Conservation (phyloP, 345 rosid species). For the Leavenworthia alabamica region DNA sequence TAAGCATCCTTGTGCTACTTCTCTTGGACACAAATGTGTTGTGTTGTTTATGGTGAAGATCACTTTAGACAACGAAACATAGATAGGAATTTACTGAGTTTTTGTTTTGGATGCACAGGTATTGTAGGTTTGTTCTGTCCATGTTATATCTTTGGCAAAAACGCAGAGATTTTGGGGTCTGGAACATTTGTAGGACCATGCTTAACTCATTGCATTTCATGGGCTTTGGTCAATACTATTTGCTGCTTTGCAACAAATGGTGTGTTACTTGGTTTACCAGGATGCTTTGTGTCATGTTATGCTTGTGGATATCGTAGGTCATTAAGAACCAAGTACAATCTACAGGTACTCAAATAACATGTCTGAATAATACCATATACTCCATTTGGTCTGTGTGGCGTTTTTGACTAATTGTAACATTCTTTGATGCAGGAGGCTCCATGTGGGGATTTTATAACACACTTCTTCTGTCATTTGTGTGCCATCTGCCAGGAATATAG, state of each 20-base stretch:
- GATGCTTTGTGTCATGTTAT: slow-evolving; percentile 77
- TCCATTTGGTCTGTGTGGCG: not conserved
- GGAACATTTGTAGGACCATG: slow-evolving; percentile 83
- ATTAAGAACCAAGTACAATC: slow-evolving; percentile 57
- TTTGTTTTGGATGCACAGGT: slow-evolving; percentile 40
- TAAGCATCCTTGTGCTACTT: slow-evolving; percentile 2
- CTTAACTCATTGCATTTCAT: slow-evolving; percentile 60
- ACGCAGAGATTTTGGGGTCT: slow-evolving; percentile 79
- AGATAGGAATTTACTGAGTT: not conserved
- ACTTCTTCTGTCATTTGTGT: slow-evolving; percentile 84
- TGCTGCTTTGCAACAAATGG: slow-evolving; percentile 76
- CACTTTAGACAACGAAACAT: not conserved
- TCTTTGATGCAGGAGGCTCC: slow-evolving; percentile 69
- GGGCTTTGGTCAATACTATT: slow-evolving; percentile 57
- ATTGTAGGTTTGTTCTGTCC: slow-evolving; percentile 75
- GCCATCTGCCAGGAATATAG: slow-evolving; percentile 90
- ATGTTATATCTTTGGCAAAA: slow-evolving; percentile 79
- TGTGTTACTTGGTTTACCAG: slow-evolving; percentile 68
- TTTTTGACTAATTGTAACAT: not conserved
- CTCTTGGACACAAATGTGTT: not conserved
- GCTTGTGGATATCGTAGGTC: slow-evolving; percentile 76
- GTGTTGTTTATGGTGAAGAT: not conserved
- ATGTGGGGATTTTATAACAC: slow-evolving; percentile 74
- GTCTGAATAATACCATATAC: not conserved
- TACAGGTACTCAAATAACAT: slow-evolving; percentile 39